Evolutionary conservation across 805 yeast species (phyloP).

Genomic region (Myxozyma geophila): DNA sequence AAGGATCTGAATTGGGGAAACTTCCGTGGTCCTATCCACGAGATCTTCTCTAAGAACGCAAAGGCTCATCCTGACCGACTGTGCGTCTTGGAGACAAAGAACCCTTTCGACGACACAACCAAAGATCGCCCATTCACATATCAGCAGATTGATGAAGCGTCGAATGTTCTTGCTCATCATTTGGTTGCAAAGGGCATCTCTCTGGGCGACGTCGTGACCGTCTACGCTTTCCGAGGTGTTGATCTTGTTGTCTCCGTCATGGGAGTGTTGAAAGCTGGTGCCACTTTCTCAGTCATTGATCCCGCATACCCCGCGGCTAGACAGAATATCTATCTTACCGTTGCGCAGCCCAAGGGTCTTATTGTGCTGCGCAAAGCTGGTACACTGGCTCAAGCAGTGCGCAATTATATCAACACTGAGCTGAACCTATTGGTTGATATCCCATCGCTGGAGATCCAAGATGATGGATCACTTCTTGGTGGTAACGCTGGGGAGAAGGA

Average conservation of each 20-base stretch:
- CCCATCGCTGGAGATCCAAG: conserved; percentile 75
- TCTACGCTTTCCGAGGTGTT: conserved; percentile 96
- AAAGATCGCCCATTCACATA: conserved; percentile 78
- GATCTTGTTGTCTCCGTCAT: conserved; percentile 95
- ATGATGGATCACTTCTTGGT: conserved; percentile 73
- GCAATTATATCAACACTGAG: conserved; percentile 73
- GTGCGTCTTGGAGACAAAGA: conserved; percentile 91
- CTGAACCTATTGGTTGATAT: conserved; percentile 72
- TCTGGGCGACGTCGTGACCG: conserved; percentile 95
- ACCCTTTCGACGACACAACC: conserved; percentile 55
- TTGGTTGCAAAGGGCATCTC: conserved; percentile 78
- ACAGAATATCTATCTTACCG: conserved; percentile 89
- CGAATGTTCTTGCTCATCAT: conserved; percentile 90
- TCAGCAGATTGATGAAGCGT: conserved; percentile 86
- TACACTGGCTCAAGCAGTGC: conserved; percentile 72
- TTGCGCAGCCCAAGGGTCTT: conserved; percentile 90
- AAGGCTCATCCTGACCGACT: conserved; percentile 79
- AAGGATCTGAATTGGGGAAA: conserved; percentile 85
- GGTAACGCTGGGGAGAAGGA: conserved; percentile 50
- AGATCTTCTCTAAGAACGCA: conserved; percentile 89
- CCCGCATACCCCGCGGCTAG: conserved; percentile 99
- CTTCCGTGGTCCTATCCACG: conserved; percentile 95
- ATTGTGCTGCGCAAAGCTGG: conserved; percentile 94
- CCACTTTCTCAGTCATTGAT: conserved; percentile 96
- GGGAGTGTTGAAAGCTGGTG: conserved; percentile 98